Evolutionary conservation across 1,284 basidiomycete species (phyloP), one percentile per base, ranked within the genome.

Genomic region (Lignosus rhinocerotis): DNA sequence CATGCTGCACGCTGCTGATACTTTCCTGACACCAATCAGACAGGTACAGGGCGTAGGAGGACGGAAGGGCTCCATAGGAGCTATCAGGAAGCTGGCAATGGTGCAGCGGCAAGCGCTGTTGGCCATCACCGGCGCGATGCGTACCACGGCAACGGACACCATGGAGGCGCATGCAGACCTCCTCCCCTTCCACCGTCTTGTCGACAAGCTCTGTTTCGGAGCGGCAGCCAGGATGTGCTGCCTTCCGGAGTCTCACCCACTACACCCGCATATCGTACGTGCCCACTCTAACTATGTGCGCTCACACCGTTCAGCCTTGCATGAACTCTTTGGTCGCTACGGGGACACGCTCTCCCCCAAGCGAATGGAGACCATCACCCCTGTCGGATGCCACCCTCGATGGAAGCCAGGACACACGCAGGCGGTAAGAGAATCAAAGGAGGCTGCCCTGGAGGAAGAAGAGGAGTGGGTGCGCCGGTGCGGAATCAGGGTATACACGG

Each of bases 1-100:
- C 46, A 72, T 77, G 66, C 67, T 70, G 1, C 77, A 77, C 47
- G 73, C 69, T 2, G 64, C 72, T 0, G 73, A 76, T 41, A 50
- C 78, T 0, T 78, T 73, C 70, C 55, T 69, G 44, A 17, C 73
- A 66, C 45, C 72, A 0, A 50, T 66, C 0, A 55, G 65, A 0
- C 39, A 47, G 7, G 47, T 65, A 0, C 45, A 34, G 1, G 61
- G 51, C 21, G 51, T 36, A 19, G 65, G 10, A 30, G 33, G 16
- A 16, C 33, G 0, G 32, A 69, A 32, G 63, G 60, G 64, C 0
- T 63, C 64, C 1, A 54, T 61, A 0, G 58, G 59, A 0, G 9
- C n/a, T 4, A 54, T 63, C 6, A 39, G 25, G 3, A n/a, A 41
- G 33, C 60, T 80, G 0, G 58, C 58, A 0, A 21, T 46, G 2